Evolutionary conservation across 768 basidiomycete genomes (phyloP), one percentile per base, ranked within the genome.

Genomic region (Neoboletus magnificus): DNA sequence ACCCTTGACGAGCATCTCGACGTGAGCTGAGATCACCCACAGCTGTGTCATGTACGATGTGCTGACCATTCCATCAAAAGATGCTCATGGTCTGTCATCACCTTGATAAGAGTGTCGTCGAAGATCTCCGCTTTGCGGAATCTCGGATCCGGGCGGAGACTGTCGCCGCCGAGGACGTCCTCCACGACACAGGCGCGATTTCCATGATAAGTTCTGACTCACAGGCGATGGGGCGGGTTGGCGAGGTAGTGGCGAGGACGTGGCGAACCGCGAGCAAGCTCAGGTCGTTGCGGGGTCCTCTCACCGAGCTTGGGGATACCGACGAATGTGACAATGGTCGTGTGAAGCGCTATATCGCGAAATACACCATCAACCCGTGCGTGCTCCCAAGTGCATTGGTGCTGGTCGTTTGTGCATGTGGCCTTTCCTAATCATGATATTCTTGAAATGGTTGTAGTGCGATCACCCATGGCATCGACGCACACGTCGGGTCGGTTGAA

Each of bases 81-180:
- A 99, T 98, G 97, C 79, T 98, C 23, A 98, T 98, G 93, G 94
- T 98, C n/a, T 97, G 94, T 71, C 96, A 99, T 70, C 96, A 99
- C 71, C 82, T 99, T 53, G 93, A 97, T 74, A 84, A 78, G 62
- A 82, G 79, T n/a, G 93, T 96, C 61, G 82, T 89, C 1, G 97
- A 99, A 74, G 97, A 99, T 62, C 79, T 98, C 40, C 84, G 89
- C 1, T 99, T 99, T 63, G 96, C 97, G 4, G 95, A 98, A 60
- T 98, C 96, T 9, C 89, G 97, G 35, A 98, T 99, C 64, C 84
- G 97, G 35, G 93, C 85, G 0, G 96, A 98, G 75, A 99, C 97
- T 0, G 88, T 98, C 42, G 97, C 97, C 0, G 97, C 97, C 1
- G 97, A 99, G 71, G 97, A 99, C 67, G 89, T 98, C 18, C 75